Percentiles rank a stretch among this genome's conserved stretches.
phyloP scores from a whole-genome alignment of 106 monocot genomes.

The Hemerocallis citrina region DNA sequence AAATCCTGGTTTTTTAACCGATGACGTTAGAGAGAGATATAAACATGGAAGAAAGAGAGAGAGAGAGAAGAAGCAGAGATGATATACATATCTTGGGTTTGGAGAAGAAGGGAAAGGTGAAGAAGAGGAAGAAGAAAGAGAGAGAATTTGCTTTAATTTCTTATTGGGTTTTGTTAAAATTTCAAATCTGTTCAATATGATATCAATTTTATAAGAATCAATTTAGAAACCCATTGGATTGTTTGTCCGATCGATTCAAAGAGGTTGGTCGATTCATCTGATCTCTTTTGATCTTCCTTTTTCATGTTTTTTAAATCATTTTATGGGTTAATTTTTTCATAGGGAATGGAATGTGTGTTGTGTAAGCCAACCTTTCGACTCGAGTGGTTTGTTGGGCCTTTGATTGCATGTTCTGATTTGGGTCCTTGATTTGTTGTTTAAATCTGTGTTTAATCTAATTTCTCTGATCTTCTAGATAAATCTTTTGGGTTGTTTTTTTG shows the following conservation, averaged over 20 bases:
- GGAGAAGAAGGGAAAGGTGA: conserved; percentile 1
- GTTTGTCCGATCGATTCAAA: not conserved
- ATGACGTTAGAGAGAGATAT: conserved; percentile 3
- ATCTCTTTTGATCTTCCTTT: not conserved
- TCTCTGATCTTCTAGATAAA: too few relatives aligned
- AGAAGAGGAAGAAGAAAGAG: conserved; percentile 1
- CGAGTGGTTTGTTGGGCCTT: not conserved
- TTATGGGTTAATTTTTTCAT: not conserved
- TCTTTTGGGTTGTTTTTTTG: too few relatives aligned
- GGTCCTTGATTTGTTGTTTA: conserved; percentile 12
- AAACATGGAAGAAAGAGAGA: not conserved
- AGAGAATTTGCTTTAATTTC: not conserved
- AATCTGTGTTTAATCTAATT: too few relatives aligned
- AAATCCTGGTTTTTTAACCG: conserved; percentile 1
- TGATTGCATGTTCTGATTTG: conserved; percentile 4
- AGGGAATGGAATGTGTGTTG: conserved; percentile 17
- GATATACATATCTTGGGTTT: conserved; percentile 1
- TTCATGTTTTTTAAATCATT: not conserved
- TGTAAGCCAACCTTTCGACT: conserved; percentile 16
- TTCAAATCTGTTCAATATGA: not conserved
- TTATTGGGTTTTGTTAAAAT: not conserved
- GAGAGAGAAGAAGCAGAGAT: not conserved
- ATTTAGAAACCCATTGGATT: not conserved
- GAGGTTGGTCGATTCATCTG: conserved; percentile 9
- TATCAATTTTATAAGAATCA: not conserved